Evolutionary conservation across 768 basidiomycete species (phyloP).

Genomic region (Sarcodon aspratus): DNA sequence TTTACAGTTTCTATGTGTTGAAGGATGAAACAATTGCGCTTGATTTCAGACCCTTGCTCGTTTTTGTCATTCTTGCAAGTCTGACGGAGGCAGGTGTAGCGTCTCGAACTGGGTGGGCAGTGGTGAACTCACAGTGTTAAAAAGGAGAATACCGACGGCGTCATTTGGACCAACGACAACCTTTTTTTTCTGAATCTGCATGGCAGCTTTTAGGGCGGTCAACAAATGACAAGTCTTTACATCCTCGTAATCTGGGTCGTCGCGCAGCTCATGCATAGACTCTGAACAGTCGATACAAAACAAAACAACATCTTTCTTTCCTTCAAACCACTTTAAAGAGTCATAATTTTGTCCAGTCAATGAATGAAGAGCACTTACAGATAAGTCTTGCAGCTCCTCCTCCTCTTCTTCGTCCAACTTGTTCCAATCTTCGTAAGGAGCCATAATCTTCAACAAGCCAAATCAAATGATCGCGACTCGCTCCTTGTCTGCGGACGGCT

Average conservation of each 20-base stretch:
- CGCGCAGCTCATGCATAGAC: conserved; percentile 72
- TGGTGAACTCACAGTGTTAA: conserved; percentile 69
- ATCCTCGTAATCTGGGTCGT: conserved; percentile 55
- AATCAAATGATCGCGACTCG: background rate
- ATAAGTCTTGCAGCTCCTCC: conserved; percentile 63
- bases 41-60: conserved; percentile 43
- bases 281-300: conserved; percentile 92
- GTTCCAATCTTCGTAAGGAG: conserved; percentile 75
- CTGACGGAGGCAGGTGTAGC: conserved; percentile 5
- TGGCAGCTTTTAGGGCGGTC: conserved; percentile 69
- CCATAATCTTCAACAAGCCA: conserved; percentile 27
- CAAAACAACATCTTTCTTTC: conserved; percentile 78
- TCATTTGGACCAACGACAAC: conserved; percentile 84
- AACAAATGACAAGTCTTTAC: conserved; percentile 67
- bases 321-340: conserved; percentile 46
- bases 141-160: conserved; percentile 81
- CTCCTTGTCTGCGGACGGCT: conserved; percentile 5
- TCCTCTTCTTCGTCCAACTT: conserved; percentile 72
- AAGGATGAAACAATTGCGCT: conserved; percentile 59
- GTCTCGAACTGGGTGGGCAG: background rate
- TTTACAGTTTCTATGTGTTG: conserved; percentile 70
- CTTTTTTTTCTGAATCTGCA: conserved; percentile 84
- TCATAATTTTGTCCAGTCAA: background rate
- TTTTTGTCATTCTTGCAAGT: conserved; percentile 24
- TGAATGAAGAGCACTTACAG: conserved; percentile 26